phyloP scores from a whole-genome alignment of 768 basidiomycete genomes.

The Tephrocybe sp. region DNA sequence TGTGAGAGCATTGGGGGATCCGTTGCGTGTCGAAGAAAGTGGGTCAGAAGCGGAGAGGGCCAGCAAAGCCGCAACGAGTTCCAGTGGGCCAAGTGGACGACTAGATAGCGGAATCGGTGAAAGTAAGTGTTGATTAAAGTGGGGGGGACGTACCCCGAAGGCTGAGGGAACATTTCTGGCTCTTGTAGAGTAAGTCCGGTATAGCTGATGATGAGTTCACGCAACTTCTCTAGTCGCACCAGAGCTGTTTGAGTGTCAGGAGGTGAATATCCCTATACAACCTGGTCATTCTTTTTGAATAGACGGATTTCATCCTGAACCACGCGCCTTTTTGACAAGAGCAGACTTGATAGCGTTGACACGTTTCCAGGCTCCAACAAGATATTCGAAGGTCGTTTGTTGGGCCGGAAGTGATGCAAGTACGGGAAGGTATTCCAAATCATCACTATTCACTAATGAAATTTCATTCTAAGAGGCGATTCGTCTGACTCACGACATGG shows the following conservation, averaged over 20 bases:
- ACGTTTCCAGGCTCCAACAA: constrained; percentile 93
- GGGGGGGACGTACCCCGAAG: constrained; percentile 52
- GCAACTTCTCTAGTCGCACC: constrained; percentile 68
- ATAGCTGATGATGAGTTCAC: constrained; percentile 86
- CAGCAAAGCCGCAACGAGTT: constrained; percentile 82
- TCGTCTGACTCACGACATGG: constrained; percentile 57
- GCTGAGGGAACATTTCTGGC: constrained; percentile 94
- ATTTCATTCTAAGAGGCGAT: background rate
- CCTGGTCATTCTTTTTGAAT: background rate
- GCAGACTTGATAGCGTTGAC: constrained; percentile 53
- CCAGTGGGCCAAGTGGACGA: constrained; percentile 71
- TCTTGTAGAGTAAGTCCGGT: constrained; percentile 88
- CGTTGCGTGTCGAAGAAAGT: constrained; percentile 46
- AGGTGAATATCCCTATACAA: constrained; percentile 54
- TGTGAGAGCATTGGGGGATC: constrained; percentile 51
- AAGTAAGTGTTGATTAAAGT: background rate
- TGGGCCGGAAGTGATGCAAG: constrained; percentile 73
- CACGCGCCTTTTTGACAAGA: constrained; percentile 61
- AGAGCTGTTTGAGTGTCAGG: constrained; percentile 63
- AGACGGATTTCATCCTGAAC: background rate
- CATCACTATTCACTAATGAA: constrained; percentile 47
- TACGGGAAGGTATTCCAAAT: constrained; percentile 72
- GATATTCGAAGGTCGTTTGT: constrained; percentile 86
- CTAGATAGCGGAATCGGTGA: constrained; percentile 32
- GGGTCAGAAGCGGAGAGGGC: constrained; percentile 71